Evolutionary conservation across 2,329 filamentous ascomycete species (phyloP), one percentile per base, ranked within the genome.

Genomic region (Trichoderma sp.): DNA sequence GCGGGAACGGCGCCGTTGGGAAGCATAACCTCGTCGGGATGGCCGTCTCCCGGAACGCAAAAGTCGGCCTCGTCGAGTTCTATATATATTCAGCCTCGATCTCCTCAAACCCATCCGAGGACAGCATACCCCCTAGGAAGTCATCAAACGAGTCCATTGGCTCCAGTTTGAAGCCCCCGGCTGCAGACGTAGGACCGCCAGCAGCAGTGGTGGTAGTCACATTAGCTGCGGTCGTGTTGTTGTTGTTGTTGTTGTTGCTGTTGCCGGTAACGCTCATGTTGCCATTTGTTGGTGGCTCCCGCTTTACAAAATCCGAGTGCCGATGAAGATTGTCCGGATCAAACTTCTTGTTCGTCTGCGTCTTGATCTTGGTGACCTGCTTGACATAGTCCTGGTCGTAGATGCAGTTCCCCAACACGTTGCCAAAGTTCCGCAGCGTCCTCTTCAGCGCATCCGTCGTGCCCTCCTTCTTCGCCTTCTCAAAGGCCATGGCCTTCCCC

Each of bases 381-480:
- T 88, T 84, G 64, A 99, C 82, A 74, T 97, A 99, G 67, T 94
- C 89, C 77, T 97, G 96, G 79, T 99, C 95, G 78, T 99, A 98
- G 66, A 99, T 88, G 81, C 95, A 99, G 75, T 98, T 99, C n/a
- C 95, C 95, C 63, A 99, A 82, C 17, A 98, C 90, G 72, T 98
- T 98, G 66, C 95, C 95, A 77, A 99, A 99, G 68, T 88, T 97
- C 66, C 94, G 85, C 72, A 99, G 75, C 1, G 95, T 88, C 69
- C 95, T 85, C 78, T 99, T 99, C 74, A 99, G 75, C 1, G 88
- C 95, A 78, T 99, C 95, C 10, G 96, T 98, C 3, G 93, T 96
- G 7, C 92, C 96, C 80, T 98, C 93, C 76, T 99, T 99, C 81
- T 98, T 99, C 1, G 95, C 93, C 78, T 99, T 99, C 76, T 99